phyloP scores from a whole-genome alignment of 306 rosid genomes.

The Quercus alba region DNA sequence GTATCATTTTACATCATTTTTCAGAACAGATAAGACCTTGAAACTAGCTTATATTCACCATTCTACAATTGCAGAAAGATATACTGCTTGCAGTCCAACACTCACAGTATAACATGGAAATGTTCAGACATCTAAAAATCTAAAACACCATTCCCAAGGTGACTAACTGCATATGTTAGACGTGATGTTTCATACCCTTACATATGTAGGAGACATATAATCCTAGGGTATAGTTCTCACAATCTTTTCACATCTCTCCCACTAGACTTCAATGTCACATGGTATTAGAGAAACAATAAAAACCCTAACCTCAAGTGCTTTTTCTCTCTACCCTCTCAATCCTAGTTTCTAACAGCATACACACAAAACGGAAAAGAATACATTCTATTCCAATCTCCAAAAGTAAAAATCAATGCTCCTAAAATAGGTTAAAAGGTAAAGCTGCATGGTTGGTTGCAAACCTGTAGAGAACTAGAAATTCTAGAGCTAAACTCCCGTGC shows the following conservation, averaged over 20 bases:
- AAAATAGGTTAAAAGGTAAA: neutral
- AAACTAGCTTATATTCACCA: neutral
- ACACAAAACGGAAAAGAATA: neutral
- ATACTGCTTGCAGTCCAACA: neutral
- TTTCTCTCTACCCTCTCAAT: too few relatives aligned
- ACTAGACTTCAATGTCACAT: neutral
- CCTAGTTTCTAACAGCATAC: neutral
- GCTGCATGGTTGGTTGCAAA: conserved; percentile 28
- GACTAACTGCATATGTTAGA: neutral
- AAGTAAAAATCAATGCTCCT: neutral
- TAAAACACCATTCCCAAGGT: neutral
- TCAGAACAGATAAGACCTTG: neutral
- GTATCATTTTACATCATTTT: neutral
- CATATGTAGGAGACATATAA: neutral
- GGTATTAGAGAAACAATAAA: neutral
- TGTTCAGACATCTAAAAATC: neutral
- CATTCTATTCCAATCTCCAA: conserved; percentile 7
- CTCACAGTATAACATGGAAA: neutral
- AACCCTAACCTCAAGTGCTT: neutral
- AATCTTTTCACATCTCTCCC: neutral
- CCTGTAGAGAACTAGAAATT: conserved; percentile 77
- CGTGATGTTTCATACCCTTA: neutral
- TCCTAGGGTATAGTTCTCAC: neutral
- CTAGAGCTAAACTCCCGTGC: conserved; percentile 79
- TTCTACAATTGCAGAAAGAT: neutral